phyloP scores from a whole-genome alignment of 495 filamentous ascomycete genomes.

The Penicillium coffeae region DNA sequence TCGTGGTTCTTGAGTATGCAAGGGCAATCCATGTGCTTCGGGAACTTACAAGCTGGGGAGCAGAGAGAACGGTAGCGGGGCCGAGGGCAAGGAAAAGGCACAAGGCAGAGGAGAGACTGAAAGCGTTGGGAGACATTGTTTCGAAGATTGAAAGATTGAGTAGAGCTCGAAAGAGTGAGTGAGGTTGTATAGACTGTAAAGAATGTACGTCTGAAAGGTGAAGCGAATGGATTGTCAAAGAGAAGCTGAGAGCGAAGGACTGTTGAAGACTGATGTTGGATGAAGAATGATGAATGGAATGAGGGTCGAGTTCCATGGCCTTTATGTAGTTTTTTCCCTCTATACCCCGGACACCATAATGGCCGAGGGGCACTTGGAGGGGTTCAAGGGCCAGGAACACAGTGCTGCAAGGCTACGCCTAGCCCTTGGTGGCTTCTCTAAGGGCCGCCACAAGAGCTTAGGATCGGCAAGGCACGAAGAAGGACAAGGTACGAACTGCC shows the following conservation, averaged over 20 bases:
- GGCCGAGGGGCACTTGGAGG: conserved; percentile 9
- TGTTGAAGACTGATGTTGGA: conserved; percentile 14
- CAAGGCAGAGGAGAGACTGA: conserved; percentile 32
- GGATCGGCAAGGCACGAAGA: conserved; percentile 26
- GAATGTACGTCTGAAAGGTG: conserved; percentile 12
- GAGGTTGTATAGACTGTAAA: conserved; percentile 7
- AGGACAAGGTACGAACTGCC: conserved; percentile 4
- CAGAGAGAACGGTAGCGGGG: conserved; percentile 31
- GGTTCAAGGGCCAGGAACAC: conserved; percentile 23
- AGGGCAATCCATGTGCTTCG: conserved; percentile 10
- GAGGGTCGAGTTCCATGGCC: conserved; percentile 10
- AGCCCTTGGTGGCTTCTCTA: conserved; percentile 19
- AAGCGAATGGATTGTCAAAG: conserved; percentile 15
- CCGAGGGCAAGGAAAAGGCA: conserved; percentile 33
- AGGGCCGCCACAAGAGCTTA: conserved; percentile 15
- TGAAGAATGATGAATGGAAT: conserved; percentile 16
- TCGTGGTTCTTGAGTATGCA: not conserved
- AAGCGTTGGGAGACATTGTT: conserved; percentile 31
- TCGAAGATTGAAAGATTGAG: not conserved
- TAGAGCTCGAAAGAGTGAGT: conserved; percentile 3
- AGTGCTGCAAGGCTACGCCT: conserved; percentile 25
- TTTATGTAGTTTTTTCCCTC: conserved; percentile 24
- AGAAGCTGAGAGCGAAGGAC: conserved; percentile 13
- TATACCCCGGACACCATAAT: not conserved
- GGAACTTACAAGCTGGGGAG: conserved; percentile 22